Evolutionary conservation across 768 basidiomycete species (phyloP).

Genomic region (Lactarius indigo): DNA sequence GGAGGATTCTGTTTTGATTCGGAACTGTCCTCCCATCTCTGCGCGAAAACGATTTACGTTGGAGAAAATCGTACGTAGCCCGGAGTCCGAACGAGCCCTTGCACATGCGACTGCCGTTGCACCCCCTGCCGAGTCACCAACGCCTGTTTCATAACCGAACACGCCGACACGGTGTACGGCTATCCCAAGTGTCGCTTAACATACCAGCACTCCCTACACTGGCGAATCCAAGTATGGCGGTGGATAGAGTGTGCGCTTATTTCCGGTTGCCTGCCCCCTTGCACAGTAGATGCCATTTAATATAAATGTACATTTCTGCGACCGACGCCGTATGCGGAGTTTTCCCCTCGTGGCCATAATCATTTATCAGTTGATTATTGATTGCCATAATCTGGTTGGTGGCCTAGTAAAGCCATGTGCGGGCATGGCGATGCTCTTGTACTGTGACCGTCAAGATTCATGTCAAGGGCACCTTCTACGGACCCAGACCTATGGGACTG

Average conservation of each 20-base stretch:
- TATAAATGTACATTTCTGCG: not conserved
- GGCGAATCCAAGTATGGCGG: not conserved
- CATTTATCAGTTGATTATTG: not conserved
- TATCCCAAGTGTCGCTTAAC: not conserved
- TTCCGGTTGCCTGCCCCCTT: not conserved
- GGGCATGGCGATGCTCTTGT: not conserved
- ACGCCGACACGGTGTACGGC: not conserved
- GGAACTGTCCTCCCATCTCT: constrained; percentile 78
- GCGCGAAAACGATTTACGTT: constrained; percentile 74
- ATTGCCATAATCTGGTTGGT: constrained; percentile 2
- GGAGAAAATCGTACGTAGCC: constrained; percentile 64
- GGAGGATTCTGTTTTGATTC: constrained; percentile 72
- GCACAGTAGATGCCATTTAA: not conserved
- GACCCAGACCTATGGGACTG: constrained; percentile 23
- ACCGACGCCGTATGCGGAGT: not conserved
- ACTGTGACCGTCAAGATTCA: constrained; percentile 3
- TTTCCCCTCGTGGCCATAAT: not conserved
- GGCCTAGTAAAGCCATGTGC: not conserved
- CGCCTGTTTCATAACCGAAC: not conserved
- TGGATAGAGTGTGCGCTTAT: not conserved
- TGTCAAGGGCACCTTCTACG: constrained; percentile 12
- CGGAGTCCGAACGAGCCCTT: constrained; percentile 45
- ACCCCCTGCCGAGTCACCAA: not conserved
- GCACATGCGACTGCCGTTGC: constrained; percentile 6
- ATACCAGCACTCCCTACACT: not conserved